Base-by-base conservation (phyloP, 352 stramenopile species). In the Globisporangium camurandrum region DNA sequence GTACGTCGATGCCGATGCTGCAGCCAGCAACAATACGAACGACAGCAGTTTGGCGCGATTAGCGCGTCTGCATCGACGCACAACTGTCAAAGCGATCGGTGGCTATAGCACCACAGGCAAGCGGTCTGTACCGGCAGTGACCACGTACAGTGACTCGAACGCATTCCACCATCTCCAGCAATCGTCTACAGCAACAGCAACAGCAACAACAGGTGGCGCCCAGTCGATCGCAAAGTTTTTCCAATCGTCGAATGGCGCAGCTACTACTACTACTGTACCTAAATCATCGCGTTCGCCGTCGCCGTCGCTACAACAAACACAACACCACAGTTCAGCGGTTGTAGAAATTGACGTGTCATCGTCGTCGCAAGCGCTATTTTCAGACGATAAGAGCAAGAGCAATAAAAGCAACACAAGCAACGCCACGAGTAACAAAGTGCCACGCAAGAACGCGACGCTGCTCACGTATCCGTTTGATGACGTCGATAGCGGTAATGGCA, bases 401-500 rank as follows among this genome's bases (percentile, higher is more conserved):
- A 22, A 48, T 2, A 19, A 11, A 14, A 39, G 24, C 6, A 45
- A 11, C 26, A 27, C 23, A 1, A 33, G 6, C 6, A 33, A 0
- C 8, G 24, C 24, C 16, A 27, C 6, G 14, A 5, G 17, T n/a
- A 12, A 47, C 14, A 64, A 67, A 45, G 40, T 49, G 20, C 59
- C 46, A 16, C 57, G 38, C 52, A 63, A 71, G 56, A 69, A 26
- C 49, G 14, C 19, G 34, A 41, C 43, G 3, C 38, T 86, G 38
- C 64, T 89, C 8, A 67, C 64, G 9, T 89, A 89, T 56, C 78
- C 78, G 1, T 89, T 78, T 40, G 75, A 86, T 41, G 72, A 70
- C 2, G 61, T 62, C 5, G 66, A 79, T 36, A 60, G 49, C 12
- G 9, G 22, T 2, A n/a, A n/a, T n/a, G n/a, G n/a, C n/a, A n/a